These are phyloP conservation scores for Aspergillus clavatus DNA, from an alignment of 2,329 filamentous ascomycete genomes.

Conservation along the genomic window DNA sequence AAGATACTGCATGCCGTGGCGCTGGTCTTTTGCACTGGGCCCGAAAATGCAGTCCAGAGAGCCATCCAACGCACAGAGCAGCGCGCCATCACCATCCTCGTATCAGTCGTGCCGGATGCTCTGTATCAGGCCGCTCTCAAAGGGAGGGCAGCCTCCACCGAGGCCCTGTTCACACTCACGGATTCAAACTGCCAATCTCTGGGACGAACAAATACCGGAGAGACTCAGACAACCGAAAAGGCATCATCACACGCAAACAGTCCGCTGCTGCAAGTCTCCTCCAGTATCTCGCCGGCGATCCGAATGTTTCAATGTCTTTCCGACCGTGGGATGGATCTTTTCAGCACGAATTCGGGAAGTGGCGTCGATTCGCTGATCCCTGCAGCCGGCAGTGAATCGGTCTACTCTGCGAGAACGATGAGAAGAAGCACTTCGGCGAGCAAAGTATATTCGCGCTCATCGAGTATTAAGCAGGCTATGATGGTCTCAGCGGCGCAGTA, in stretches of 20 bases:
- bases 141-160: slow-evolving; percentile 7
- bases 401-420: slow-evolving; percentile 16
- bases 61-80: slow-evolving; percentile 21
- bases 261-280: slow-evolving; percentile 3
- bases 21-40: slow-evolving; percentile 13
- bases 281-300: slow-evolving; percentile 4
- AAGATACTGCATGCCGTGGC: slow-evolving; percentile 23
- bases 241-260: neutral
- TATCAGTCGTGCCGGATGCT: slow-evolving; percentile 13
- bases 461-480: slow-evolving; percentile 8
- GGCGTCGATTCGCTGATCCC: neutral
- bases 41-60: slow-evolving; percentile 8
- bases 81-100: slow-evolving; percentile 17
- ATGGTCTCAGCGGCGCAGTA: slow-evolving; percentile 12
- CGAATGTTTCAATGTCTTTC: slow-evolving; percentile 5
- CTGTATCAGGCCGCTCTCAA: slow-evolving; percentile 9
- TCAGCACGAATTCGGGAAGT: neutral
- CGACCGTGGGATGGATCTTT: neutral
- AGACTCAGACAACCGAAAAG: neutral
- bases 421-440: slow-evolving; percentile 9
- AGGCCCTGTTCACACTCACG: neutral
- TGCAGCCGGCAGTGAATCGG: slow-evolving; percentile 15
- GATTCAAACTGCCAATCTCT: neutral
- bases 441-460: slow-evolving; percentile 6
- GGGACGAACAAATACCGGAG: neutral